Base-by-base conservation (phyloP, 257 asterid genomes). In the Handroanthus guayacan region DNA sequence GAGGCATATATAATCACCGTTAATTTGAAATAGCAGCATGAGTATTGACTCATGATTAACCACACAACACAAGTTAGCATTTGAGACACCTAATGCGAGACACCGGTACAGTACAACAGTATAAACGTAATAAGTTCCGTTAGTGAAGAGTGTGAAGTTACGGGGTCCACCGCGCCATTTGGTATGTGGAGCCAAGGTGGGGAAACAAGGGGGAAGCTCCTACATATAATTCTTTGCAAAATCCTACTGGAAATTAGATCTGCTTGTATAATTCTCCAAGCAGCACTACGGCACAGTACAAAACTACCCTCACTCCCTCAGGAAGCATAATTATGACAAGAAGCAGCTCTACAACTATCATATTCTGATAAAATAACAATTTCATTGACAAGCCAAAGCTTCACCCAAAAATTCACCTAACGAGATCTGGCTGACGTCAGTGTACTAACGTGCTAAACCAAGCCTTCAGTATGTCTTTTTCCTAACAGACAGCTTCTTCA, bases 381-480 rank as follows among this genome's bases (percentile, higher is more conserved):
- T 62, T 62, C 55, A 20, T 62, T 17, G 58, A 16, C 79, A 38
- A 17, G 55, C 61, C 67, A 68, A 20, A 25, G 11, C 13, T 37
- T 43, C 43, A 39, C 63, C 79, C 79, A 38, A 74, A 63, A 10
- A 20, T 44, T 54, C 31, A 43, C 51, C 54, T 56, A 71, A 44
- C 78, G 44, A 71, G 74, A 70, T 13, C 57, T 10, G 18, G 62
- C 67, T 44, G 34, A 67, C 47, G 74, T 60, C 37, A 39, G 58
- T 20, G 67, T 0, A 6, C 38, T 61, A 31, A 44, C 17, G 36
- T 61, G 50, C 51, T 43, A 44, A 39, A 69, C 56, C 38, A 65
- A 67, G 44, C 54, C 77, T 82, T 89, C 82, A 89, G 82, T 84
- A 90, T 31, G 96, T 84, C 91, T 90, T 94, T 70, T 88, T 94